A percentile compares a stretch with the other conserved stretches of the same genome.
phyloP scores from a whole-genome alignment of 768 basidiomycete species.

The Mycena pura region DNA sequence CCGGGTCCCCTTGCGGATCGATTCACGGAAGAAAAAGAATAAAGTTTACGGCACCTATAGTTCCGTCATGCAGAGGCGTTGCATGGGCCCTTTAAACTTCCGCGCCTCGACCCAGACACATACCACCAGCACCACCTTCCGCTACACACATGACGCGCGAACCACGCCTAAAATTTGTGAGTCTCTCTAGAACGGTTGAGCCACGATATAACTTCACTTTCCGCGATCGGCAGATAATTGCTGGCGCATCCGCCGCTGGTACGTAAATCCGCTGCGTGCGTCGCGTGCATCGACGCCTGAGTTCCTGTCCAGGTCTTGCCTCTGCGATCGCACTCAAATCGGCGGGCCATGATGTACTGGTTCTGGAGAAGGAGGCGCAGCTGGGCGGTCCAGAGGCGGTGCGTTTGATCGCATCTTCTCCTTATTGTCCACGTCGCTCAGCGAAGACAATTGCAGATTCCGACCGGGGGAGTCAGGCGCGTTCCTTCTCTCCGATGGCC shows the following conservation, averaged over 20 bases:
- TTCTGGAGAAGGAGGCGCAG: slow-evolving; percentile 9
- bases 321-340: slow-evolving; percentile 18
- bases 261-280: background rate
- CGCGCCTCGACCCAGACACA: too few species aligned
- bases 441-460: background rate
- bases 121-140: too few species aligned
- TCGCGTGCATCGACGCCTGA: too few species aligned
- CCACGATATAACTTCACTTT: background rate
- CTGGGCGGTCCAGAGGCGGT: slow-evolving; percentile 14
- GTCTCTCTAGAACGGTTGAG: background rate
- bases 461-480: slow-evolving; percentile 8
- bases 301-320: slow-evolving; percentile 13
- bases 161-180: slow-evolving; percentile 13
- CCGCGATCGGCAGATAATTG: slow-evolving; percentile 15
- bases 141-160: too few species aligned
- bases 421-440: too few species aligned
- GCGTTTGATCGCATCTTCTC: background rate
- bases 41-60: too few species aligned
- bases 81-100: too few species aligned
- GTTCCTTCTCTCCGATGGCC: background rate
- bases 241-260: slow-evolving; percentile 20
- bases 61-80: too few species aligned
- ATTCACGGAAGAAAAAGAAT: too few species aligned
- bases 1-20: too few species aligned
- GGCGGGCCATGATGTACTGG: slow-evolving; percentile 11